Conservation (phyloP, 257 asterid species). For the Craterostigma plantagineum region DNA sequence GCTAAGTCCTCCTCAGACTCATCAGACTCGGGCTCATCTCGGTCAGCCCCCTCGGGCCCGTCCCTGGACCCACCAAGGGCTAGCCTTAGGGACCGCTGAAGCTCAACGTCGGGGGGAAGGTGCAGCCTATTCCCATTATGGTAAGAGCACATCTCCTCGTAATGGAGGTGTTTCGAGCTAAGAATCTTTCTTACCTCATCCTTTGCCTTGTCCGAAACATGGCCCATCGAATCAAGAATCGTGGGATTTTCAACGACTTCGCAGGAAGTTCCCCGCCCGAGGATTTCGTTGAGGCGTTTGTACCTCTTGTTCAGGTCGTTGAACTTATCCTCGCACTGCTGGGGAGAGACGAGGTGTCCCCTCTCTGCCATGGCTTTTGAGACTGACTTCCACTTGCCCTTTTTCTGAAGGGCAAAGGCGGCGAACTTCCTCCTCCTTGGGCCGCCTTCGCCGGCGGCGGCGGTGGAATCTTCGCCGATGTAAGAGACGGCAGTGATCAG, state of each 20-base stretch:
- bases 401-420: slow-evolving; percentile 28
- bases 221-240: slow-evolving; percentile 24
- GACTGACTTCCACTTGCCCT: slow-evolving; percentile 49
- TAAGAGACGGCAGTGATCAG: slow-evolving; percentile 36
- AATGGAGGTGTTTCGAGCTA: slow-evolving; percentile 42
- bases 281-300: slow-evolving; percentile 40
- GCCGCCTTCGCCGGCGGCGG: slow-evolving; percentile 16
- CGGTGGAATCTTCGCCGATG: slow-evolving; percentile 30
- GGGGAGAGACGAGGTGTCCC: slow-evolving; percentile 42
- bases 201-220: slow-evolving; percentile 28
- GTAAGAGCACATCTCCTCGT: slow-evolving; percentile 47
- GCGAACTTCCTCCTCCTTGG: slow-evolving; percentile 17
- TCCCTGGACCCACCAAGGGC: slow-evolving; percentile 12
- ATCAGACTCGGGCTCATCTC: no score
- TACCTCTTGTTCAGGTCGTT: slow-evolving; percentile 20
- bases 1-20: slow-evolving; percentile 4
- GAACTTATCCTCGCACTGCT: slow-evolving; percentile 41
- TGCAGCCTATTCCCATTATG: slow-evolving; percentile 27
- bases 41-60: no score
- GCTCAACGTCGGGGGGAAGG: slow-evolving; percentile 15
- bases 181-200: slow-evolving; percentile 32
- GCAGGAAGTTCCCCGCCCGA: slow-evolving; percentile 38
- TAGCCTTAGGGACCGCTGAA: slow-evolving; percentile 11
- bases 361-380: slow-evolving; percentile 35
- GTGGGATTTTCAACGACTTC: slow-evolving; percentile 37